Percentiles rank a stretch among this genome's conserved stretches.
These are phyloP conservation scores for Jacaranda copaia DNA, from an alignment of 257 asterid species.

Conservation along the genomic window DNA sequence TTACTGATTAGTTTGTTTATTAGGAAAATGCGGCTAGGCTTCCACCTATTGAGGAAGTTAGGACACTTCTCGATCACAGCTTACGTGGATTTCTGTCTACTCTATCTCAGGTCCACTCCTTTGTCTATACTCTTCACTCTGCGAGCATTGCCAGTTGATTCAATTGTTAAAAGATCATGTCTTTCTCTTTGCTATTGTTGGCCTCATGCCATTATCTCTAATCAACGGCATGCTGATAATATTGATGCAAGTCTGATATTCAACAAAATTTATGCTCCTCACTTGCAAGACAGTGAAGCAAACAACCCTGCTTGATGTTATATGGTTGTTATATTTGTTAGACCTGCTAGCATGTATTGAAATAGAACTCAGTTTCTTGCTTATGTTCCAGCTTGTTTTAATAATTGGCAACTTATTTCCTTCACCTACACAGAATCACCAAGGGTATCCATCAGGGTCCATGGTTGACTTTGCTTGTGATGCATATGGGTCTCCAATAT, in stretches of 20 bases:
- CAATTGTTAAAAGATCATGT: background rate
- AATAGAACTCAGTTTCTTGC: background rate
- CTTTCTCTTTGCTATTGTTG: background rate
- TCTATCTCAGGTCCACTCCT: slow-evolving; percentile 58
- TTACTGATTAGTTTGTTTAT: background rate
- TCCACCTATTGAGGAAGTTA: slow-evolving; percentile 74
- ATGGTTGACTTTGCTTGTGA: slow-evolving; percentile 88
- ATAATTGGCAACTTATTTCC: background rate
- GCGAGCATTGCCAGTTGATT: background rate
- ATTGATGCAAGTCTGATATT: background rate
- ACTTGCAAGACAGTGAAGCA: background rate
- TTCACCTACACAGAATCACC: slow-evolving; percentile 54
- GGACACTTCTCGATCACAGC: slow-evolving; percentile 68
- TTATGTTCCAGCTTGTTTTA: background rate
- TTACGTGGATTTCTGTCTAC: slow-evolving; percentile 81
- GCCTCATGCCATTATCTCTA: no score
- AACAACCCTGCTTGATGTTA: background rate
- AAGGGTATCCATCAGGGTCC: slow-evolving; percentile 87
- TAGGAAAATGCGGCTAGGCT: slow-evolving; percentile 73
- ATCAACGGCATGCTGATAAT: no score
- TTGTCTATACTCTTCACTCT: background rate
- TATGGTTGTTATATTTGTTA: background rate
- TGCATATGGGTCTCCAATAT: slow-evolving; percentile 76
- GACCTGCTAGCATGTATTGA: background rate
- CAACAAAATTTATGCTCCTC: background rate